Conservation (phyloP, 768 basidiomycete species). For the Termitomyces titanicus region DNA sequence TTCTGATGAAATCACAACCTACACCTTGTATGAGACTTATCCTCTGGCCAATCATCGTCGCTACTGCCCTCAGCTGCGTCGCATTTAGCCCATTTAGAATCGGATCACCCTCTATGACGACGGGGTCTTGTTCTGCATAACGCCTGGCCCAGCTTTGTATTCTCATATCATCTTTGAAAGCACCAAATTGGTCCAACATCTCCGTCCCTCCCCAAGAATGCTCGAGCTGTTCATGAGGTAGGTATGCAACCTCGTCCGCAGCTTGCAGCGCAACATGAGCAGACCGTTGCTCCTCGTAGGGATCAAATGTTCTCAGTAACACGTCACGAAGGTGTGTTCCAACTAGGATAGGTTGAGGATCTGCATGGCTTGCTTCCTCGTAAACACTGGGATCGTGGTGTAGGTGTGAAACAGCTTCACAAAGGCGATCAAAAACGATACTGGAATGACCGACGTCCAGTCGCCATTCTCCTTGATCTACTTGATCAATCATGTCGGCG, state of each 20-base stretch:
- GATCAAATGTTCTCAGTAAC: constrained; percentile 55
- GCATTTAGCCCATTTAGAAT: constrained; percentile 57
- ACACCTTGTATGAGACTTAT: constrained; percentile 87
- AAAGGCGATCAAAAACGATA: constrained; percentile 67
- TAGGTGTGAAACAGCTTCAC: constrained; percentile 56
- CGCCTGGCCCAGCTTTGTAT: constrained; percentile 82
- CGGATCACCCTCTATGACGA: constrained; percentile 78
- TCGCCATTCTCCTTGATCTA: constrained; percentile 53
- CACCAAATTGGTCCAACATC: constrained; percentile 30
- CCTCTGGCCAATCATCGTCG: constrained; percentile 79
- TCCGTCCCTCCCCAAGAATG: constrained; percentile 20
- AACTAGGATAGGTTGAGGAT: constrained; percentile 51
- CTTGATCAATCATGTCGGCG: constrained; percentile 33
- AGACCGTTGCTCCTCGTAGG: constrained; percentile 23
- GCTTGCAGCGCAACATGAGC: constrained; percentile 32
- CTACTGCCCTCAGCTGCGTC: constrained; percentile 80
- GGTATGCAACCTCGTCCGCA: constrained; percentile 35
- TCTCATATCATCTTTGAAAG: constrained; percentile 68
- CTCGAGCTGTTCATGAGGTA: constrained; percentile 33
- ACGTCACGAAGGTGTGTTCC: constrained; percentile 76
- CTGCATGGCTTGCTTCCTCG: constrained; percentile 27
- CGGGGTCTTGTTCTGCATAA: constrained; percentile 54
- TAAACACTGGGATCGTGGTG: constrained; percentile 46
- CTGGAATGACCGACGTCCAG: constrained; percentile 71
- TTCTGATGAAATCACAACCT: constrained; percentile 22